phyloP scores from a whole-genome alignment of 495 filamentous ascomycete genomes.

The Trichodelitschia bisporula region DNA sequence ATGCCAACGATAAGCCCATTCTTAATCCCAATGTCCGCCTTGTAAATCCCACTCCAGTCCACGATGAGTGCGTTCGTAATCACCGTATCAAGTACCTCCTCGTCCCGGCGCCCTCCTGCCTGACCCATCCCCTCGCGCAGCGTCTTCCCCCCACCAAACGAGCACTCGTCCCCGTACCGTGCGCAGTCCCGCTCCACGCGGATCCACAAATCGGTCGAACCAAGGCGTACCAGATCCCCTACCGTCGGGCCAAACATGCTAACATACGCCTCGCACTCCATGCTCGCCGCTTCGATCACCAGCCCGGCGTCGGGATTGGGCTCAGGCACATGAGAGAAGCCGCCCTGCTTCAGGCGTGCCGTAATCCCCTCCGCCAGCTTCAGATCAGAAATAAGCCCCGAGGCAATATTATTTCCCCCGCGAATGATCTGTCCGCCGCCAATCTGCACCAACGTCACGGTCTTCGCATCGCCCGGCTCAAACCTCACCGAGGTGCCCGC shows the following conservation, averaged over 20 bases:
- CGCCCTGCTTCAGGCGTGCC: conserved; percentile 33
- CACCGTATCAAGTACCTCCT: conserved; percentile 57
- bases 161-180: conserved; percentile 77
- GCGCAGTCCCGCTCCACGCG: conserved; percentile 75
- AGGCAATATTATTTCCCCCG: conserved; percentile 62
- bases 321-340: conserved; percentile 55
- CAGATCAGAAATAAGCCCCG: conserved; percentile 38
- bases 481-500: conserved; percentile 88
- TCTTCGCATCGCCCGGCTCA: conserved; percentile 83
- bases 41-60: conserved; percentile 84
- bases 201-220: conserved; percentile 75
- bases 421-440: conserved; percentile 57
- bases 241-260: conserved; percentile 86
- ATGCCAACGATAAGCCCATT: conserved; percentile 72
- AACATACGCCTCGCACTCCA: conserved; percentile 56
- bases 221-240: conserved; percentile 62
- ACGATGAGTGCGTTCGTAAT: conserved; percentile 85
- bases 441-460: conserved; percentile 82
- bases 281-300: conserved; percentile 31
- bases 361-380: conserved; percentile 38
- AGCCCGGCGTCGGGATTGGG: conserved; percentile 25
- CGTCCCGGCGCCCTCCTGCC: conserved; percentile 46
- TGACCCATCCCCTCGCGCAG: conserved; percentile 93
- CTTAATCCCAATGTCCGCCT: conserved; percentile 92
- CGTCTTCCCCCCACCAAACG: conserved; percentile 89